Conservation (phyloP, 2,329 filamentous ascomycete species). For the Hymenoscyphus fraxineus region DNA sequence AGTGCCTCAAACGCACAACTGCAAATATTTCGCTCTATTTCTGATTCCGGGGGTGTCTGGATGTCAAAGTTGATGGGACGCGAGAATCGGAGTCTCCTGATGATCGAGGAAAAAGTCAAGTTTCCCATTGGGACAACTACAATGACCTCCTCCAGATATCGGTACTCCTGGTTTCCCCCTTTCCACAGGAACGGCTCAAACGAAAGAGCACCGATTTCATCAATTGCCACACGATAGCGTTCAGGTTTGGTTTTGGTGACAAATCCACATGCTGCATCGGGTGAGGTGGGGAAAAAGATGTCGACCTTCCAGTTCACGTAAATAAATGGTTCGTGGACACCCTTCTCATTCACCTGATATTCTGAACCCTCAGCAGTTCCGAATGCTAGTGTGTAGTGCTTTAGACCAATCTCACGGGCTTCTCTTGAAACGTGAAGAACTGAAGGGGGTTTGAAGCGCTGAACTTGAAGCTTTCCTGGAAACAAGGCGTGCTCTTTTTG, state of each 20-base stretch:
- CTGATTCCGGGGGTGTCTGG: neutral
- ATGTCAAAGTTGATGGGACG: neutral
- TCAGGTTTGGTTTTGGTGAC: neutral
- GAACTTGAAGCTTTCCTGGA: neutral
- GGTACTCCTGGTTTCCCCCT: neutral
- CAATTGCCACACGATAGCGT: neutral
- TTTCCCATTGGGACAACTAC: neutral
- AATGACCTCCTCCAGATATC: neutral
- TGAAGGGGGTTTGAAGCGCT: neutral
- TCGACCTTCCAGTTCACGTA: neutral
- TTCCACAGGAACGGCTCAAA: neutral
- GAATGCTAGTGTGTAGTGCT: constrained; percentile 16
- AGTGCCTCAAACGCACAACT: no score
- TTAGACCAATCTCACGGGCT: neutral
- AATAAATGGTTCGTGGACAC: neutral
- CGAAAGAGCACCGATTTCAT: neutral
- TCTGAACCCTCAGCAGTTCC: neutral
- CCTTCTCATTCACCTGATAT: neutral
- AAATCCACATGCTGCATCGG: neutral
- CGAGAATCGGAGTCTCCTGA: neutral
- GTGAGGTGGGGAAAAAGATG: neutral
- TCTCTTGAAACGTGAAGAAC: neutral
- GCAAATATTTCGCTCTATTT: neutral
- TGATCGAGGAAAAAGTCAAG: neutral
- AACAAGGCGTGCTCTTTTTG: neutral